These are phyloP conservation scores for Backusella australiensis DNA, from an alignment of 192 early-diverging fungal species.

Conservation along the genomic window DNA sequence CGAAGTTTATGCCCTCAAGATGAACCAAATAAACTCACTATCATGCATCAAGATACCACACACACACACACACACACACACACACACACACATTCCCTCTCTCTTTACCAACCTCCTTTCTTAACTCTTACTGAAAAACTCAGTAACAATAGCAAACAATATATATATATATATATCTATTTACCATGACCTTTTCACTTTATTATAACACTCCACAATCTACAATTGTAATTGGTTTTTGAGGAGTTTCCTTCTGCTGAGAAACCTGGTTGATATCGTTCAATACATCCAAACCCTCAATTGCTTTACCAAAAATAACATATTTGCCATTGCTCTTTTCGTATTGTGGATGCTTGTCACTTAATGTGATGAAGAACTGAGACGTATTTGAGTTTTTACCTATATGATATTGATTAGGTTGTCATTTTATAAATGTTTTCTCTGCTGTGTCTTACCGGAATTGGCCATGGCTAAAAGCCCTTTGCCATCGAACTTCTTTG, in stretches of 20 bases:
- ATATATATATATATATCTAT: too few species aligned
- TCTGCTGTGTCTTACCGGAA: constrained; percentile 33
- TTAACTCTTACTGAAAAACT: too few species aligned
- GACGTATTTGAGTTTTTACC: constrained; percentile 60
- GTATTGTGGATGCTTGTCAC: constrained; percentile 25
- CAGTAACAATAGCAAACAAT: too few species aligned
- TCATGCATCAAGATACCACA: too few species aligned
- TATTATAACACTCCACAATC: constrained; percentile 18
- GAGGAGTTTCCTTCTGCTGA: constrained; percentile 23
- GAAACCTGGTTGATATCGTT: constrained; percentile 34
- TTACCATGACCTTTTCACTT: not conserved
- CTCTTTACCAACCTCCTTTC: too few species aligned
- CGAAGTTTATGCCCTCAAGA: too few species aligned
- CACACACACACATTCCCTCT: too few species aligned
- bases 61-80: too few species aligned
- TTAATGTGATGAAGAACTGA: constrained; percentile 53
- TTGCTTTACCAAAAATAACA: constrained; percentile 66
- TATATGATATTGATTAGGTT: not conserved
- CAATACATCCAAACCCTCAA: constrained; percentile 58
- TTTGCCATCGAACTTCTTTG: constrained; percentile 14
- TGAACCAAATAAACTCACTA: too few species aligned
- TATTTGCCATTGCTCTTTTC: constrained; percentile 55
- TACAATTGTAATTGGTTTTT: constrained; percentile 14
- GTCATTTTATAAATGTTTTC: not conserved
- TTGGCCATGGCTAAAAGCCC: constrained; percentile 58